Base-by-base conservation (phyloP, 2,329 filamentous ascomycete genomes). In the Fusarium abutilonis region DNA sequence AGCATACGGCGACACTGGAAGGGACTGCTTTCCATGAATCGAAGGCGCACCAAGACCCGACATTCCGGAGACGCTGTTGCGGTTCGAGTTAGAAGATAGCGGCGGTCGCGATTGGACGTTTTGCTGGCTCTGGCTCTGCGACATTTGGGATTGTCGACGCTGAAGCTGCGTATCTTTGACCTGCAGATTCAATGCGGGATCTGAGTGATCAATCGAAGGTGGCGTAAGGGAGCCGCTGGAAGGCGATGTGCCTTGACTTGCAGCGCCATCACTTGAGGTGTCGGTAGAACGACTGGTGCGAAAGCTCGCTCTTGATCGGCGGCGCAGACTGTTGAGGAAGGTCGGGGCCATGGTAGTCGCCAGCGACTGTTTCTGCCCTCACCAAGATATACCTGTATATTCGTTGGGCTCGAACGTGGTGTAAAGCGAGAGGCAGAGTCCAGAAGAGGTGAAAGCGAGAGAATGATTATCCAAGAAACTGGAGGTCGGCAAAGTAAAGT, bases 291-390 rank as follows among this genome's bases (percentile, higher is more conserved):
- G 82, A 36, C 85, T 83, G 43, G 86, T 88, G 56, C 84, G 86
- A 77, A 93, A 89, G 80, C 88, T 93, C 59, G 88, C 85, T 75
- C 83, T 89, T 53, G 91, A 95, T 69, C 89, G 88, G 68, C 91
- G 86, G 69, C 91, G 89, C 53, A 96, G 78, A 72, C 89, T 87
- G 66, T 76, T 84, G 60, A 95, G 82, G 72, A 96, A 91, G 39
- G 88, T 78, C 31, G 85, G 83, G 52, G 84, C 80, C 85, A 87
- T 87, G 64, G 63, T 61, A 65, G 64, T 61, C 66, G 64, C 57
- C 63, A 47, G 57, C 66, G 50, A 68, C 50, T 64, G 52, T 52
- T 60, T 44, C 56, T 67, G 35, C 49, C 52, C 36, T 64, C 53
- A 50, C 51, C 29, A 56, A 47, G 39, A 38, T 46, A 38, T 32